phyloP scores from a whole-genome alignment of 2,329 filamentous ascomycete genomes.

The Diaporthe citrichinensis region DNA sequence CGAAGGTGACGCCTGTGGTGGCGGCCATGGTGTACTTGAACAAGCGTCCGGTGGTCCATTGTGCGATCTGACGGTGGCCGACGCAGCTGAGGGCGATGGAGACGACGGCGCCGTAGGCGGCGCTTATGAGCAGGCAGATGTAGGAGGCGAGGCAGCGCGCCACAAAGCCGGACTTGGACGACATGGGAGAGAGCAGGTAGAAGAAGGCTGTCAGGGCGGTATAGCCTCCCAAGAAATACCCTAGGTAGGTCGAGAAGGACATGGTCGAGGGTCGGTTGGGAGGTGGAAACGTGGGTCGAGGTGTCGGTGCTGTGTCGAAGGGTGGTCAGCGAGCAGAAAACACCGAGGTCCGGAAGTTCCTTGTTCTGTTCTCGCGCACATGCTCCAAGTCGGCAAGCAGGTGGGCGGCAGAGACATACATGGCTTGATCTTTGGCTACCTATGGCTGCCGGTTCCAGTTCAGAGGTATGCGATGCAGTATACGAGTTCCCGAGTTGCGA shows the following conservation, averaged over 20 bases:
- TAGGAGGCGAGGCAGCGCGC: constrained; percentile 79
- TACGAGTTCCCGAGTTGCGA: constrained; percentile 1
- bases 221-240: constrained; percentile 67
- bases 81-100: constrained; percentile 79
- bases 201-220: constrained; percentile 65
- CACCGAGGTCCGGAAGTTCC: not conserved
- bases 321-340: constrained; percentile 26
- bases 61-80: constrained; percentile 82
- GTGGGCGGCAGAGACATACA: constrained; percentile 4
- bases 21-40: constrained; percentile 86
- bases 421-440: not conserved
- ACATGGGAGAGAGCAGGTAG: constrained; percentile 72
- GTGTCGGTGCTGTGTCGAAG: not conserved
- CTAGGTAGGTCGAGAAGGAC: constrained; percentile 55
- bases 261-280: constrained; percentile 47
- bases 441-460: constrained; percentile 1
- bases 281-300: not conserved
- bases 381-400: not conserved
- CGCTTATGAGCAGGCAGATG: constrained; percentile 70
- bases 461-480: constrained; percentile 8
- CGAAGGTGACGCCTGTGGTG: constrained; percentile 84
- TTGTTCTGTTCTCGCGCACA: not conserved
- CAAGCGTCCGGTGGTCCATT: constrained; percentile 85
- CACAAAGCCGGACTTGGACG: constrained; percentile 75
- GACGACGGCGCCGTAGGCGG: constrained; percentile 82